Conservation (phyloP, 2,329 filamentous ascomycete species). For the Colletotrichum brevisporum region DNA sequence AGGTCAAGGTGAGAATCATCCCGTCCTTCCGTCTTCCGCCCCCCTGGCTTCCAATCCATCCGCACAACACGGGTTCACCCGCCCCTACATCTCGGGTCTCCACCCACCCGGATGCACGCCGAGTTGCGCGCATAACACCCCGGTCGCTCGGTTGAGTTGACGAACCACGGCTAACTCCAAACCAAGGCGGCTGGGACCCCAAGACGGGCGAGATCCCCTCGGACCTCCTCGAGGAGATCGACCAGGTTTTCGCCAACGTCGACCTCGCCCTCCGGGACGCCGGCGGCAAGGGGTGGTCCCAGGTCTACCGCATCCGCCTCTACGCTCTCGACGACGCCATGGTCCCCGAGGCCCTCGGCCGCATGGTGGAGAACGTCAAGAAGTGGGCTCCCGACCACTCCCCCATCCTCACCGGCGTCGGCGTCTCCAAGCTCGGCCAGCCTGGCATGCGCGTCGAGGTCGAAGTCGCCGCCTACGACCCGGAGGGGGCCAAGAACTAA, state of each 20-base stretch:
- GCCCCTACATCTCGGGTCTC: no score
- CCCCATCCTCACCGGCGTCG: slow-evolving; percentile 60
- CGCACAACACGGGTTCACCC: no score
- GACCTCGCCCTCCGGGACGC: slow-evolving; percentile 58
- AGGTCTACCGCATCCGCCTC: slow-evolving; percentile 58
- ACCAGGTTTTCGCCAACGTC: slow-evolving; percentile 63
- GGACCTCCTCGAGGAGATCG: slow-evolving; percentile 53
- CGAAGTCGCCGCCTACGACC: slow-evolving; percentile 55
- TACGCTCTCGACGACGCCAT: slow-evolving; percentile 51
- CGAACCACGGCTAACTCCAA: neutral
- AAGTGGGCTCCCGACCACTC: slow-evolving; percentile 58
- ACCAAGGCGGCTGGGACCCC: slow-evolving; percentile 33
- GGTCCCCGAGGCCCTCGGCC: slow-evolving; percentile 46
- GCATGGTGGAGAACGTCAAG: slow-evolving; percentile 52
- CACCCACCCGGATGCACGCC: no score
- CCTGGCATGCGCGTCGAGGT: slow-evolving; percentile 62
- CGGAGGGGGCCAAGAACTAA: neutral
- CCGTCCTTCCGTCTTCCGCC: neutral
- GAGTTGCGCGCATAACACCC: no score
- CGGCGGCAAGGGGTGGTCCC: slow-evolving; percentile 62
- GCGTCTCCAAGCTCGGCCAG: slow-evolving; percentile 54
- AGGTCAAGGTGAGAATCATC: slow-evolving; percentile 48
- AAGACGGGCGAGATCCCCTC: slow-evolving; percentile 42
- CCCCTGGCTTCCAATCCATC: neutral
- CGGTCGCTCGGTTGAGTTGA: no score